phyloP scores from a whole-genome alignment of 2,329 filamentous ascomycete species.

The Colletotrichum sublineola region DNA sequence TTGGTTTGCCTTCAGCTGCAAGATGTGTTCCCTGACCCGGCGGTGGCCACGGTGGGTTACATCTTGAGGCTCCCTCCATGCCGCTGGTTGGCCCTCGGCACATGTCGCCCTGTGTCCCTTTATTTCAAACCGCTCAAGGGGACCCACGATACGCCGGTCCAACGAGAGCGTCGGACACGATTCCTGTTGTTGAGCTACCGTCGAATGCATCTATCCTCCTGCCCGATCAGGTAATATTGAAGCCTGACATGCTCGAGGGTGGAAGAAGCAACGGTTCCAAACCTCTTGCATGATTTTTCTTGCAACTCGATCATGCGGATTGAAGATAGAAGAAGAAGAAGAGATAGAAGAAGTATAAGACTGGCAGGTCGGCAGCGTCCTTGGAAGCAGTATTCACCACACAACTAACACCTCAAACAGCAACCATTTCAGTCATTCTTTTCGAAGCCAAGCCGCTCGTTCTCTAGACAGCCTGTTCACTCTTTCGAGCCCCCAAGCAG shows the following conservation, averaged over 20 bases:
- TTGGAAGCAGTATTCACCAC: not conserved
- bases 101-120: conserved; percentile 22
- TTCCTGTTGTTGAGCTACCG: not conserved
- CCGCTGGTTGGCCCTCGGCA: conserved; percentile 32
- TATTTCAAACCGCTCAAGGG: conserved; percentile 36
- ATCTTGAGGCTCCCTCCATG: conserved; percentile 20
- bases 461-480: not conserved
- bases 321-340: too few species aligned
- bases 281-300: not conserved
- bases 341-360: conserved; percentile 9
- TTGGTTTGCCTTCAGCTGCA: not conserved
- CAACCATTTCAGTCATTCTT: conserved; percentile 24
- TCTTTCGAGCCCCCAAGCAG: not conserved
- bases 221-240: not conserved
- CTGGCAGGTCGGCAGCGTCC: conserved; percentile 4
- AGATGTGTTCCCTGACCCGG: not conserved
- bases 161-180: conserved; percentile 12
- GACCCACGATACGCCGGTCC: conserved; percentile 10
- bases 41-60: conserved; percentile 9
- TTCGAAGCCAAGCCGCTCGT: conserved; percentile 16
- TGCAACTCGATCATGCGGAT: not conserved
- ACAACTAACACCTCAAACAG: not conserved
- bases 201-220: conserved; percentile 9
- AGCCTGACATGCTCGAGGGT: not conserved
- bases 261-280: not conserved